Conservation (phyloP, 352 stramenopile genomes). For the Elongisporangium anandrum region DNA sequence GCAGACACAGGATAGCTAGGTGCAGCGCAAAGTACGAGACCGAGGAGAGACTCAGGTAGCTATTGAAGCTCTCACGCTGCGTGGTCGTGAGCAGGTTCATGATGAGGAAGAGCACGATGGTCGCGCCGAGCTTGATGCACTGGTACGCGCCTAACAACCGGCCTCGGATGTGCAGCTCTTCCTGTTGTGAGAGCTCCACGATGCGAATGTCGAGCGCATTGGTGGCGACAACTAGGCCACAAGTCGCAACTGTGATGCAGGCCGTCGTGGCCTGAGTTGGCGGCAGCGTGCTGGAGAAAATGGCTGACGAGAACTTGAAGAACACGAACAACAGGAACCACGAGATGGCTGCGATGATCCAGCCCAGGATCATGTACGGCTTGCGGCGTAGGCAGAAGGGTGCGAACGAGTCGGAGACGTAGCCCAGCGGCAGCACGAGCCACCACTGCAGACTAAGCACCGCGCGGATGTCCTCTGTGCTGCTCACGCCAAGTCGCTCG, state of each 20-base stretch:
- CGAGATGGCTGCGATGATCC: slow-evolving; percentile 13
- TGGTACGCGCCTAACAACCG: slow-evolving; percentile 28
- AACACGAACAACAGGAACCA: slow-evolving; percentile 26
- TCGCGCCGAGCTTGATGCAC: slow-evolving; percentile 5
- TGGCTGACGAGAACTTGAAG: slow-evolving; percentile 9
- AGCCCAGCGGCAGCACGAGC: slow-evolving; percentile 22
- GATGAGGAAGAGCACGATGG: background rate
- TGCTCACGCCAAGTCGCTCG: slow-evolving; percentile 7
- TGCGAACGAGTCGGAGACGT: slow-evolving; percentile 26
- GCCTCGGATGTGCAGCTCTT: slow-evolving; percentile 25
- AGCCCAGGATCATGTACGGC: slow-evolving; percentile 69
- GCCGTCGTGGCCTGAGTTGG: slow-evolving; percentile 7
- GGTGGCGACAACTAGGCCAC: slow-evolving; percentile 24
- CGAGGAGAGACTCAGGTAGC: background rate
- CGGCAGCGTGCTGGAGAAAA: slow-evolving; percentile 6
- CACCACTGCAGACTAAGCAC: slow-evolving; percentile 28
- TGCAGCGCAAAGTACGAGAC: background rate
- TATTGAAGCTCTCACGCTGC: background rate
- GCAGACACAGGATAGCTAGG: background rate
- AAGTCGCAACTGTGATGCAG: slow-evolving; percentile 17
- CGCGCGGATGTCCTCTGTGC: slow-evolving; percentile 10
- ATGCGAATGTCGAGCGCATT: slow-evolving; percentile 32
- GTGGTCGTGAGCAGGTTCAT: background rate
- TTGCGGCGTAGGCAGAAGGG: slow-evolving; percentile 37
- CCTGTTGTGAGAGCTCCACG: slow-evolving; percentile 41